These are phyloP conservation scores for Trypanosoma melophagium DNA, from an alignment of 208 protist species.

Conservation along the genomic window DNA sequence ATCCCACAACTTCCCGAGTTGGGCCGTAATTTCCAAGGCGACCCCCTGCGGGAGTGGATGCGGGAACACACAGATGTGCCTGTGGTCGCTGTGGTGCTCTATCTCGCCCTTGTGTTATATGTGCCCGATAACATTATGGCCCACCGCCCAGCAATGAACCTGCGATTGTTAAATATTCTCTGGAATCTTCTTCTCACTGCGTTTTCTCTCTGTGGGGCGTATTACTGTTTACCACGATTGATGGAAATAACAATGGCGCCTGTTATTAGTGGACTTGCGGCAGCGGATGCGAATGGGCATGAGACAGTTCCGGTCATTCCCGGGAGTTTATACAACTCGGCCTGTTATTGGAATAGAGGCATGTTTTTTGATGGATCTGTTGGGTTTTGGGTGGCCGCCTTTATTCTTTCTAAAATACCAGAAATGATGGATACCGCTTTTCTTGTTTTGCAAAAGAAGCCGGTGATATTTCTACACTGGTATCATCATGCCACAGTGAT, in stretches of 20 bases:
- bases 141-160: constrained; percentile 49
- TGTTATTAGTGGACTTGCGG: constrained; percentile 28
- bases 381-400: constrained; percentile 56
- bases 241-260: constrained; percentile 33
- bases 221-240: constrained; percentile 52
- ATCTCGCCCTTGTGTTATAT: constrained; percentile 70
- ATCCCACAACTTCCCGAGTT: too few species aligned
- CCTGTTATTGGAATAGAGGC: constrained; percentile 50
- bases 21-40: constrained; percentile 56
- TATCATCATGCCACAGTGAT: constrained; percentile 93
- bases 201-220: constrained; percentile 71
- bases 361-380: constrained; percentile 61
- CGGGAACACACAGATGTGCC: constrained; percentile 51
- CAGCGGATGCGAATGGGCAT: constrained; percentile 19
- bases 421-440: constrained; percentile 88
- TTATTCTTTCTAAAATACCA: constrained; percentile 85
- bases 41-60: constrained; percentile 48
- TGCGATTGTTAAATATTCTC: constrained; percentile 42
- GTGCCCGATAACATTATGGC: constrained; percentile 69
- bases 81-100: constrained; percentile 40
- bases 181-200: constrained; percentile 84
- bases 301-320: constrained; percentile 20
- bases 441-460: constrained; percentile 85
- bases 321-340: constrained; percentile 43
- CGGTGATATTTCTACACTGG: constrained; percentile 88